phyloP scores from a whole-genome alignment of 495 filamentous ascomycete species.

The Tuber magnatum region DNA sequence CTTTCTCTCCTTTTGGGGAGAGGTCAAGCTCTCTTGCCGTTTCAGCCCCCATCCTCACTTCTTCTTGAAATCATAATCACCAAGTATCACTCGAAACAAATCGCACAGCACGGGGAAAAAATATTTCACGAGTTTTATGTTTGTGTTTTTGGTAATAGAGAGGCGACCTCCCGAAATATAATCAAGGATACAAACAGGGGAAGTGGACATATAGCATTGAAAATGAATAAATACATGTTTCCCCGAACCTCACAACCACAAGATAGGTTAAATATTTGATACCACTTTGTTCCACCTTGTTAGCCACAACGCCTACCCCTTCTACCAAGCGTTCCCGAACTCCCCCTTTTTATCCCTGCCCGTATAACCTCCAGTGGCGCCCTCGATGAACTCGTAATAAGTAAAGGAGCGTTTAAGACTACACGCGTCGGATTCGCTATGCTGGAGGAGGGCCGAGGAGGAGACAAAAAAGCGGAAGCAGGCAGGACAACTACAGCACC shows the following conservation, averaged over 20 bases:
- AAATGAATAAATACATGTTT: not conserved
- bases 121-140: not conserved
- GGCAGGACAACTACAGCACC: too few relatives aligned
- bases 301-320: not conserved
- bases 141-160: not conserved
- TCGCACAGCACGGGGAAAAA: not conserved
- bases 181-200: not conserved
- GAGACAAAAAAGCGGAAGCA: not conserved
- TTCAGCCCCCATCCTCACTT: too few relatives aligned
- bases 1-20: too few relatives aligned
- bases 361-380: not conserved
- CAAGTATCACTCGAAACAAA: not conserved
- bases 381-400: not conserved
- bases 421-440: not conserved
- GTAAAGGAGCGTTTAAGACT: not conserved
- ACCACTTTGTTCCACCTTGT: not conserved
- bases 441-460: not conserved
- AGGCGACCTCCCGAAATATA: not conserved
- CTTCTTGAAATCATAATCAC: too few relatives aligned
- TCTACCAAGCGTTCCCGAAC: not conserved
- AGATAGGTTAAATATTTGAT: not conserved
- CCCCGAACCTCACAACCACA: not conserved
- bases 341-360: not conserved
- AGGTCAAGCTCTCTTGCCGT: too few relatives aligned
- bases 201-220: not conserved